phyloP scores from a whole-genome alignment of 345 rosid species.

The Eucalyptus globulus region DNA sequence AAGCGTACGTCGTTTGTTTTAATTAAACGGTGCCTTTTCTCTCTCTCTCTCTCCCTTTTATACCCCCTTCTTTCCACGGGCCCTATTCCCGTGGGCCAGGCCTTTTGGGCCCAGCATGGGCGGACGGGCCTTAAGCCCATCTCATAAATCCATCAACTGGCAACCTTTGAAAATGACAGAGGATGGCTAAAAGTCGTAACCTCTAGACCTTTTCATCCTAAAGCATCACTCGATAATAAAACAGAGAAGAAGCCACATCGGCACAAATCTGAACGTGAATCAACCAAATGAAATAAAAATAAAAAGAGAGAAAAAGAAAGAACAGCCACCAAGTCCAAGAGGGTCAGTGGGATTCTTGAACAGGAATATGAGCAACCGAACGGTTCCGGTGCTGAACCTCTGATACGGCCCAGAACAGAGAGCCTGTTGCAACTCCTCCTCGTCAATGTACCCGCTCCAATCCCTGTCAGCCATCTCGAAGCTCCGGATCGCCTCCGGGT shows the following conservation, averaged over 20 bases:
- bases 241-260: not conserved
- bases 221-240: not conserved
- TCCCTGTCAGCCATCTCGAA: slow-evolving; percentile 53
- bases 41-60: too few species aligned
- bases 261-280: not conserved
- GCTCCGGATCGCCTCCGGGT: slow-evolving; percentile 37
- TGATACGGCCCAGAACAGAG: slow-evolving; percentile 31
- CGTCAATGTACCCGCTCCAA: slow-evolving; percentile 56
- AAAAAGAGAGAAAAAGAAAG: not conserved
- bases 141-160: too few species aligned
- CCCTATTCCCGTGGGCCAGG: too few species aligned
- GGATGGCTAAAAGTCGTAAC: not conserved
- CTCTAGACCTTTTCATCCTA: not conserved
- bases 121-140: too few species aligned
- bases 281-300: not conserved
- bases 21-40: too few species aligned
- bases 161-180: not conserved
- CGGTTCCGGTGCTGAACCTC: slow-evolving; percentile 32
- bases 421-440: slow-evolving; percentile 47
- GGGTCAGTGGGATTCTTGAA: slow-evolving; percentile 47
- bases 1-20: too few species aligned
- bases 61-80: too few species aligned
- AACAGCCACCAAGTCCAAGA: slow-evolving; percentile 25
- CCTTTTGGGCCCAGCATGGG: too few species aligned
- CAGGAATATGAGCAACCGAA: slow-evolving; percentile 50